These are phyloP conservation scores for Suillus ampliporus DNA, from an alignment of 768 basidiomycete species.

Conservation along the genomic window DNA sequence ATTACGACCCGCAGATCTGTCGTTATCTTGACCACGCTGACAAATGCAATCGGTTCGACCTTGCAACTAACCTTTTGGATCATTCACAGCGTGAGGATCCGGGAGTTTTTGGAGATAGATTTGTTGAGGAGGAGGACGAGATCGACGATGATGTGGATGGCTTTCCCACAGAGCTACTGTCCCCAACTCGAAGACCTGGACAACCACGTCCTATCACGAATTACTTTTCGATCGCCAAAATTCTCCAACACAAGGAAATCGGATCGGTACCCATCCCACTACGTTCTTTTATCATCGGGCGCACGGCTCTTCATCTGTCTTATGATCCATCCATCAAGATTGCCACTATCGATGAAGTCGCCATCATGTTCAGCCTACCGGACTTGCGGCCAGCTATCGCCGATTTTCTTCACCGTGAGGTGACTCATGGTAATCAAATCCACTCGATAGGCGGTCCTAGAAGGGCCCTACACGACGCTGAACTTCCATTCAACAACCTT, in stretches of 20 bases:
- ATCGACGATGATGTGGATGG: conserved; percentile 9
- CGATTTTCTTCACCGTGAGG: no score
- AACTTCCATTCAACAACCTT: no score
- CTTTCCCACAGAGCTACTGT: not conserved
- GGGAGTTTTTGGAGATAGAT: conserved; percentile 22
- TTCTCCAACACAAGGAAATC: not conserved
- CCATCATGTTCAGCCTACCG: conserved; percentile 26
- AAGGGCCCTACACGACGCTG: no score
- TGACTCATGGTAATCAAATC: no score
- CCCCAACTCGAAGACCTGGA: not conserved
- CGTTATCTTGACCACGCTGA: no score
- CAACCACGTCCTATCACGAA: not conserved
- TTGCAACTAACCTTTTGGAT: conserved; percentile 16
- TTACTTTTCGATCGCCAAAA: not conserved
- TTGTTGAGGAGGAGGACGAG: conserved; percentile 4
- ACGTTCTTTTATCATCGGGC: conserved; percentile 18
- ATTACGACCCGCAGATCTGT: no score
- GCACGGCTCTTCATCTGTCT: conserved; percentile 31
- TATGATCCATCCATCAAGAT: conserved; percentile 23
- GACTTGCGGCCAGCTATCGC: conserved; percentile 33
- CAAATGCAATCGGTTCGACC: not conserved
- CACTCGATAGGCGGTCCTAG: no score
- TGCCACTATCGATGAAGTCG: conserved; percentile 28
- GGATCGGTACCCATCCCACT: conserved; percentile 12
- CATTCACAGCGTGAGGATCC: conserved; percentile 20